phyloP scores from a whole-genome alignment of 2,329 filamentous ascomycete species.

The Curvularia lunata region DNA sequence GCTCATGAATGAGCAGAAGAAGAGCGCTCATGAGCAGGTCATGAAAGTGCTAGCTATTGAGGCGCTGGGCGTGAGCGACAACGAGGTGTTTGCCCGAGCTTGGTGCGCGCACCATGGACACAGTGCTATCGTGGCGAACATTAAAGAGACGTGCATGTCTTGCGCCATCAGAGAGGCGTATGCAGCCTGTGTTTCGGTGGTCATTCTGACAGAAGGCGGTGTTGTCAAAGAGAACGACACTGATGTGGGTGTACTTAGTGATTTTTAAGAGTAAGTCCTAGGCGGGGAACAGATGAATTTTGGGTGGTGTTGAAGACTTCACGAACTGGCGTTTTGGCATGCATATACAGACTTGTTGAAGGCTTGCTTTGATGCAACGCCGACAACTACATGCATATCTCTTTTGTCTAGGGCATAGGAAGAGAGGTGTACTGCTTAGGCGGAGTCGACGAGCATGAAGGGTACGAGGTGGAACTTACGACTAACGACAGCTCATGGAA shows the following conservation, averaged over 20 bases:
- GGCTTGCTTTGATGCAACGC: constrained; percentile 10
- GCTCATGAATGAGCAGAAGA: constrained; percentile 30
- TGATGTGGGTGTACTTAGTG: constrained; percentile 21
- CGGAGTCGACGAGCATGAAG: neutral
- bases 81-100: constrained; percentile 76
- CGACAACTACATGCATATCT: constrained; percentile 6
- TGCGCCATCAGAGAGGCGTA: constrained; percentile 79
- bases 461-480: constrained; percentile 8
- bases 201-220: constrained; percentile 64
- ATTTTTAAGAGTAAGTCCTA: neutral
- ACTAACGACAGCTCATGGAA: constrained; percentile 15
- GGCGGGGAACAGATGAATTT: neutral
- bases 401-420: constrained; percentile 5
- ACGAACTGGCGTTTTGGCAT: constrained; percentile 8
- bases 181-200: constrained; percentile 73
- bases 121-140: constrained; percentile 72
- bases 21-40: constrained; percentile 47
- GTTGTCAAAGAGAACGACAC: constrained; percentile 55
- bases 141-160: constrained; percentile 73
- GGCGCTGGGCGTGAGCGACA: constrained; percentile 74
- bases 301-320: neutral
- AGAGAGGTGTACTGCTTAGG: neutral
- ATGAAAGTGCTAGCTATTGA: constrained; percentile 75
- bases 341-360: constrained; percentile 13
- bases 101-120: constrained; percentile 81